A percentile compares a stretch with the other conserved stretches of the same genome.
Conservation (phyloP, 257 asterid genomes). For the Scutellaria minor region DNA sequence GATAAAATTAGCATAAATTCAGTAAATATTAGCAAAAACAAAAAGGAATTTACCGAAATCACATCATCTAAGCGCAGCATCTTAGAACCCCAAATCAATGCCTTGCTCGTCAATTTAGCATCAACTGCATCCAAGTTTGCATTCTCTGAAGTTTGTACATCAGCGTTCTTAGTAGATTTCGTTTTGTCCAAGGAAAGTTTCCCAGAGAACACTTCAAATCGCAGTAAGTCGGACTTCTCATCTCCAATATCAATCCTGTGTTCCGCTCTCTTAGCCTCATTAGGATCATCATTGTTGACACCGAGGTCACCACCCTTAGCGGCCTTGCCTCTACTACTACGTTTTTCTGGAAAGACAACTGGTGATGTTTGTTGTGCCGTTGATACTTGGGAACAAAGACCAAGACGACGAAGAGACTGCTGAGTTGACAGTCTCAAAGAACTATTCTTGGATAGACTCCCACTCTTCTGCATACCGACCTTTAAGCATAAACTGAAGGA, state of each 20-base stretch:
- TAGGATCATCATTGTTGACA: slow-evolving; percentile 51
- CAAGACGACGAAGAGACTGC: slow-evolving; percentile 90
- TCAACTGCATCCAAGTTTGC: slow-evolving; percentile 61
- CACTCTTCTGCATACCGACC: slow-evolving; percentile 74
- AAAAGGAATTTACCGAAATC: slow-evolving; percentile 65
- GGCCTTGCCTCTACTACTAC: slow-evolving; percentile 67
- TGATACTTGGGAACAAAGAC: slow-evolving; percentile 81
- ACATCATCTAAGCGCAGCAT: slow-evolving; percentile 76
- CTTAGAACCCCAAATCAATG: slow-evolving; percentile 81
- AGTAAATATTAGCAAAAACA: slow-evolving; percentile 23
- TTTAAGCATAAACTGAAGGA: slow-evolving; percentile 29
- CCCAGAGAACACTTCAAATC: slow-evolving; percentile 81
- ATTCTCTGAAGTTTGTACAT: slow-evolving; percentile 58
- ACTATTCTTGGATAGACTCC: slow-evolving; percentile 66
- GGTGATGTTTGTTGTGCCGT: slow-evolving; percentile 90
- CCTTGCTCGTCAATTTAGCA: slow-evolving; percentile 91
- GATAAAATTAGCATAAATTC: slow-evolving; percentile 33
- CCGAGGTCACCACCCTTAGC: slow-evolving; percentile 44
- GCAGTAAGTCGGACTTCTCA: slow-evolving; percentile 86
- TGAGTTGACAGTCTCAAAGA: slow-evolving; percentile 76
- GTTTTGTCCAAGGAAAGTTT: slow-evolving; percentile 72
- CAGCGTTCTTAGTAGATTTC: slow-evolving; percentile 53
- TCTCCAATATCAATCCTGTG: slow-evolving; percentile 91
- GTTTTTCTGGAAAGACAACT: slow-evolving; percentile 87
- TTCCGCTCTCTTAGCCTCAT: slow-evolving; percentile 63